A percentile compares a stretch with the other conserved stretches of the same genome.
Conservation (phyloP, 1,284 basidiomycete genomes). For the Omphalotus olearius region DNA sequence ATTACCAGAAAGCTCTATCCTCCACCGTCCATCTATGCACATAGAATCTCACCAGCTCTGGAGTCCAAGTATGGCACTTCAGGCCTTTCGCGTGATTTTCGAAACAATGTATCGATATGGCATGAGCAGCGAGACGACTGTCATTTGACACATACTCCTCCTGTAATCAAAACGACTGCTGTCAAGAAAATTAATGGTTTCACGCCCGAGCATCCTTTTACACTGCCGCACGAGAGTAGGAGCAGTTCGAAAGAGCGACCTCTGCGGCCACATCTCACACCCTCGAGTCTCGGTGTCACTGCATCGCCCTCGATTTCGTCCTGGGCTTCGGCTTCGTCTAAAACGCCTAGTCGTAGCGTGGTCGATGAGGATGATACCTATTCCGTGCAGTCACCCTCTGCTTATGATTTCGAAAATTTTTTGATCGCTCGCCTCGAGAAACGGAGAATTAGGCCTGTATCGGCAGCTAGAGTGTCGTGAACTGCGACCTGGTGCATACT, state of each 20-base stretch:
- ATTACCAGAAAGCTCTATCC: background rate
- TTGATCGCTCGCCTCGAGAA: slow-evolving; percentile 5
- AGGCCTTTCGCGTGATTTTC: background rate
- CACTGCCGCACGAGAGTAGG: background rate
- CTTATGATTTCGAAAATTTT: slow-evolving; percentile 9
- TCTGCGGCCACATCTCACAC: background rate
- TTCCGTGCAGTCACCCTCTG: background rate
- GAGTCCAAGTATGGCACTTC: no score
- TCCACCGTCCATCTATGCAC: background rate
- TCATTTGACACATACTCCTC: background rate
- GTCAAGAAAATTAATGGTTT: slow-evolving; percentile 4
- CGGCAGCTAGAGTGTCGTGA: background rate
- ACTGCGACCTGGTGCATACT: background rate
- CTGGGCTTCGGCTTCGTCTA: background rate
- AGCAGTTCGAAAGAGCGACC: background rate
- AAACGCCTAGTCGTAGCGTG: background rate
- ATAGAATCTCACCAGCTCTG: background rate
- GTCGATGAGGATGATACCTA: slow-evolving; percentile 4
- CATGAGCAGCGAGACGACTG: background rate
- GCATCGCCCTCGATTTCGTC: background rate
- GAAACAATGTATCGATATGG: background rate
- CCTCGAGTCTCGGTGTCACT: background rate
- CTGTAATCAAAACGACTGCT: slow-evolving; percentile 1
- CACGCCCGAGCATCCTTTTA: background rate
- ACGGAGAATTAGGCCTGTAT: background rate